A percentile compares a stretch with the other conserved stretches of the same genome.
phyloP scores from a whole-genome alignment of 306 rosid species.

The Ormosia emarginata region DNA sequence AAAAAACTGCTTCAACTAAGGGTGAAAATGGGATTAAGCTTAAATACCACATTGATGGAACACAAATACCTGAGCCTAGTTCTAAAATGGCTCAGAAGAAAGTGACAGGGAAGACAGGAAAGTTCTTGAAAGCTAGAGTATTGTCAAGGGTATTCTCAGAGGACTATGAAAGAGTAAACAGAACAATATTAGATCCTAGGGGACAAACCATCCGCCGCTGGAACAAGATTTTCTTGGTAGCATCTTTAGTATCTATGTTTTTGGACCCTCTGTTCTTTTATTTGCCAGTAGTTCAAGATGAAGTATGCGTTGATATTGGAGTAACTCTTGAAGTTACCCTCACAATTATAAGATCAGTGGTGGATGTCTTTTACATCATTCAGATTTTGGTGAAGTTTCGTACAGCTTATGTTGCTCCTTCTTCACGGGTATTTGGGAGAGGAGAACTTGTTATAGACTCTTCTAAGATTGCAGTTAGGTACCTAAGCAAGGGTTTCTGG shows the following conservation, averaged over 20 bases:
- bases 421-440: conserved; percentile 57
- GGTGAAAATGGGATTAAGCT: conserved; percentile 25
- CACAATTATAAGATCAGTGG: conserved; percentile 40
- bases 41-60: conserved; percentile 51
- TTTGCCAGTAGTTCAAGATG: conserved; percentile 32
- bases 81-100: conserved; percentile 23
- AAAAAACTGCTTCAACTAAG: conserved; percentile 4
- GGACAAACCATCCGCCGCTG: conserved; percentile 41
- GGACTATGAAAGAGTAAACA: conserved; percentile 44
- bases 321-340: conserved; percentile 34
- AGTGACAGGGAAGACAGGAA: conserved; percentile 30
- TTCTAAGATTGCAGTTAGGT: conserved; percentile 48
- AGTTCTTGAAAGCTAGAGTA: conserved; percentile 39
- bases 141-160: conserved; percentile 55
- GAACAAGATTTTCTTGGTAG: conserved; percentile 52
- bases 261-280: conserved; percentile 57
- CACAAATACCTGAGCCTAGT: conserved; percentile 37
- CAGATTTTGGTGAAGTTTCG: conserved; percentile 46
- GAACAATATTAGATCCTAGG: conserved; percentile 47
- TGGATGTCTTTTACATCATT: conserved; percentile 41
- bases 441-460: conserved; percentile 52
- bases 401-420: conserved; percentile 59
- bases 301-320: conserved; percentile 47
- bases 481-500: conserved; percentile 46
- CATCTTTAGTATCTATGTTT: conserved; percentile 46